Percentiles rank a stretch among this genome's conserved stretches.
Evolutionary conservation across 345 rosid species (phyloP).

Genomic region (Lepidium sativum): DNA sequence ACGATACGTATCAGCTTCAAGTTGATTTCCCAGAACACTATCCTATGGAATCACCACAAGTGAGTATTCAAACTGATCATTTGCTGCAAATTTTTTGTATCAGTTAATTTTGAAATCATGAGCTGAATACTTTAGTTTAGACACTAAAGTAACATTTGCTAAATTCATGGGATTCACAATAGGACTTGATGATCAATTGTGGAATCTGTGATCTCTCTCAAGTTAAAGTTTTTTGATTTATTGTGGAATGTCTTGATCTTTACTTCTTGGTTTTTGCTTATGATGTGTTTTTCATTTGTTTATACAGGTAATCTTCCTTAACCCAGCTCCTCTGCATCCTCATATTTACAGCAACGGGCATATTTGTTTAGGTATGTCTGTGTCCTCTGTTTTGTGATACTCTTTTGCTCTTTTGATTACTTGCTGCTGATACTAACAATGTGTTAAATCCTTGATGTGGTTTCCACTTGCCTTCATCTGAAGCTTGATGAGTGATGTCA

Average conservation of each 20-base stretch:
- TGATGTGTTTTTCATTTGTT: neutral
- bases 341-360: conserved; percentile 98
- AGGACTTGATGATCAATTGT: neutral
- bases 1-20: conserved; percentile 90
- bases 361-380: conserved; percentile 75
- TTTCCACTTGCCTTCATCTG: neutral
- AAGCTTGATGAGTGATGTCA: neutral
- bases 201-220: neutral
- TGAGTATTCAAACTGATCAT: neutral
- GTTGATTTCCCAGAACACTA: conserved; percentile 98
- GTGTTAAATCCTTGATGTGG: neutral
- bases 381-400: conserved; percentile 8
- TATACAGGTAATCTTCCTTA: conserved; percentile 73
- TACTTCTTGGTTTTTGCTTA: neutral
- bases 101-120: neutral
- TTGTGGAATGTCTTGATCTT: neutral
- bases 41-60: conserved; percentile 89
- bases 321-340: conserved; percentile 90
- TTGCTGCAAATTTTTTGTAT: neutral
- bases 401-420: neutral
- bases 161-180: neutral
- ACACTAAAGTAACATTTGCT: neutral
- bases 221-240: neutral
- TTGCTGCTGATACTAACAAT: neutral
- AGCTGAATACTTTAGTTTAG: neutral